Conservation (phyloP, 2,329 filamentous ascomycete genomes). For the Pseudodiploospora longispora region DNA sequence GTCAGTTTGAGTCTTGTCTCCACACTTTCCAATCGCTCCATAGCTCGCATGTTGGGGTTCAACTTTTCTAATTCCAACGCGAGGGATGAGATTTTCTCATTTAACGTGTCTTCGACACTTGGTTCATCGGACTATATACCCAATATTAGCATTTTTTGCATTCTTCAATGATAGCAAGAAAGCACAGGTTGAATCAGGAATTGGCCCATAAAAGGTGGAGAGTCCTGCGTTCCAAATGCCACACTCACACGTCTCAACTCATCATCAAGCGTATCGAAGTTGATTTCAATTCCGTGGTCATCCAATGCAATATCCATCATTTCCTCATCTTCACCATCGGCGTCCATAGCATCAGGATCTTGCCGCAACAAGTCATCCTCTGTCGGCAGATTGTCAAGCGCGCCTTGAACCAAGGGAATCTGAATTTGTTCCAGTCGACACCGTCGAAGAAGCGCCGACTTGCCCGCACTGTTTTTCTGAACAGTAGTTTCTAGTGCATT, state of each 20-base stretch:
- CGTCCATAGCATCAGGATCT: constrained; percentile 85
- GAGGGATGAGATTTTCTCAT: constrained; percentile 68
- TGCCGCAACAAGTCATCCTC: constrained; percentile 70
- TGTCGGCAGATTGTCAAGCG: constrained; percentile 78
- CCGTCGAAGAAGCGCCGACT: constrained; percentile 75
- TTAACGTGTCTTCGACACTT: constrained; percentile 64
- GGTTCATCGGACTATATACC: constrained; percentile 53
- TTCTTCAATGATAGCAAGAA: not conserved
- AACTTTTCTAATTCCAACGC: constrained; percentile 82
- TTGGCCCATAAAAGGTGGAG: too few species aligned
- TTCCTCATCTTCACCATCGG: constrained; percentile 61
- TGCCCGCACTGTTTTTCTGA: constrained; percentile 74
- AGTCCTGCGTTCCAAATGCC: not conserved
- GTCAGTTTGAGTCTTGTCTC: constrained; percentile 74
- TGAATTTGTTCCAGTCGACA: constrained; percentile 92
- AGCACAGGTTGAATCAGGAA: too few species aligned
- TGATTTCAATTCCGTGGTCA: constrained; percentile 84
- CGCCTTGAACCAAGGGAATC: constrained; percentile 68
- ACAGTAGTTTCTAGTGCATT: constrained; percentile 74
- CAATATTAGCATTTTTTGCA: constrained; percentile 26
- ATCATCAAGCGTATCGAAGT: constrained; percentile 75
- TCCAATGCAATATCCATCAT: constrained; percentile 61
- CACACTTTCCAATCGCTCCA: constrained; percentile 81
- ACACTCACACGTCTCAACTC: constrained; percentile 66
- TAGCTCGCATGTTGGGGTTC: constrained; percentile 92